Conservation (phyloP, 2,329 filamentous ascomycete genomes). For the Thermothelomyces thermophilus region DNA sequence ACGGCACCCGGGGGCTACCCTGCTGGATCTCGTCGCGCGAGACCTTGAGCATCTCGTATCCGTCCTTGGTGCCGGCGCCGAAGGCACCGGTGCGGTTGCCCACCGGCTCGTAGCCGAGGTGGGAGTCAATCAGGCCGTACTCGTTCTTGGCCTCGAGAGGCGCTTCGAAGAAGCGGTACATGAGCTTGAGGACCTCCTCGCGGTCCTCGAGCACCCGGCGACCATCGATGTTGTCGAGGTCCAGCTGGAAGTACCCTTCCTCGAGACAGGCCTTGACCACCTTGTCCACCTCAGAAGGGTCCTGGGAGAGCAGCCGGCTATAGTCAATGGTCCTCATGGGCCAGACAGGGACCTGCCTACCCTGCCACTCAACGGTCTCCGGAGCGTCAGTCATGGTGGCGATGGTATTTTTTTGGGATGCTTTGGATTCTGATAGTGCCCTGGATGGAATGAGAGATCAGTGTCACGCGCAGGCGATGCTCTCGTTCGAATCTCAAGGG, state of each 20-base stretch:
- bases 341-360: slow-evolving; percentile 44
- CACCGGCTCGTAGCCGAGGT: slow-evolving; percentile 46
- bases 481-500: too few species aligned
- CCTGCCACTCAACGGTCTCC: slow-evolving; percentile 43
- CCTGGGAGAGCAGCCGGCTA: slow-evolving; percentile 45
- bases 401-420: too few species aligned
- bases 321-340: slow-evolving; percentile 48
- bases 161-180: slow-evolving; percentile 49
- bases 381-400: slow-evolving; percentile 34
- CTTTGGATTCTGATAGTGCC: too few species aligned
- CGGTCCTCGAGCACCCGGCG: slow-evolving; percentile 47
- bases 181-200: slow-evolving; percentile 45
- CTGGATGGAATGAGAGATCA: too few species aligned
- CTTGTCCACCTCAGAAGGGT: slow-evolving; percentile 47
- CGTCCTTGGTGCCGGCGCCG: slow-evolving; percentile 40
- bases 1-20: slow-evolving; percentile 40
- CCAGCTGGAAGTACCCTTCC: slow-evolving; percentile 51
- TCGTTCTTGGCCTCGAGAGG: slow-evolving; percentile 51
- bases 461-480: too few species aligned
- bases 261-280: slow-evolving; percentile 43
- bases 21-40: slow-evolving; percentile 45
- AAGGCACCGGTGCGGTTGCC: slow-evolving; percentile 43
- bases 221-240: slow-evolving; percentile 47
- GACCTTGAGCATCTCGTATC: slow-evolving; percentile 48
- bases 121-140: slow-evolving; percentile 46